These are phyloP conservation scores for Plasmodium cynomolgi DNA, from an alignment of 169 alveolate species.

Conservation along the genomic window DNA sequence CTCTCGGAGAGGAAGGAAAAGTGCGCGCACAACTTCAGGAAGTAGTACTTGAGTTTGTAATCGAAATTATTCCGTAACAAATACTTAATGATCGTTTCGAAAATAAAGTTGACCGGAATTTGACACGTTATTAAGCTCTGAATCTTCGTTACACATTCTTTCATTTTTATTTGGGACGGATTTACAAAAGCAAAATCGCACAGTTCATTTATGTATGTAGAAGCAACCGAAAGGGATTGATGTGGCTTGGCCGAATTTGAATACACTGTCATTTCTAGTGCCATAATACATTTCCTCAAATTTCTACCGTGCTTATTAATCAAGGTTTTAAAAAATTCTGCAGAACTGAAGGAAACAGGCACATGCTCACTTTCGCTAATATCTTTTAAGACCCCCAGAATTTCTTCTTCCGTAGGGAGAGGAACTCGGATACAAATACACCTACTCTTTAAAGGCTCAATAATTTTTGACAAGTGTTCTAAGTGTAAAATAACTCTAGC, in stretches of 20 bases:
- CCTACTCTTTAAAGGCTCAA: slow-evolving; percentile 95
- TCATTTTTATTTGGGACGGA: slow-evolving; percentile 56
- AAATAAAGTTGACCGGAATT: slow-evolving; percentile 67
- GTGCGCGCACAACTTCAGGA: slow-evolving; percentile 25
- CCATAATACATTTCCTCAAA: slow-evolving; percentile 70
- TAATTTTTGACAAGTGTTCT: slow-evolving; percentile 88
- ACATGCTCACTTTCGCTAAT: slow-evolving; percentile 43
- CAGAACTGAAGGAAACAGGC: slow-evolving; percentile 8
- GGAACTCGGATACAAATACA: slow-evolving; percentile 95
- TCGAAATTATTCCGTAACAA: slow-evolving; percentile 32
- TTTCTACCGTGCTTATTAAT: slow-evolving; percentile 49
- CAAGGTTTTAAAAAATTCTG: slow-evolving; percentile 27
- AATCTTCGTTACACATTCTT: slow-evolving; percentile 59
- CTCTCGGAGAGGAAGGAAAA: slow-evolving; percentile 54
- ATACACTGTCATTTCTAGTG: slow-evolving; percentile 66
- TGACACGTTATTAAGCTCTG: slow-evolving; percentile 64
- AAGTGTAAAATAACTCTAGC: slow-evolving; percentile 93
- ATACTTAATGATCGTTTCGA: slow-evolving; percentile 46
- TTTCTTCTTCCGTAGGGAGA: slow-evolving; percentile 91
- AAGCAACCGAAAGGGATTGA: slow-evolving; percentile 32
- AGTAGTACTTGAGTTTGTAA: slow-evolving; percentile 27
- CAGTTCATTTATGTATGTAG: slow-evolving; percentile 52
- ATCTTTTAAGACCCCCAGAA: slow-evolving; percentile 26
- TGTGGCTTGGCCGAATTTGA: slow-evolving; percentile 51
- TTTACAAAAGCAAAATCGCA: slow-evolving; percentile 56